phyloP scores from a whole-genome alignment of 768 basidiomycete genomes.

The Lentinula lateritia region DNA sequence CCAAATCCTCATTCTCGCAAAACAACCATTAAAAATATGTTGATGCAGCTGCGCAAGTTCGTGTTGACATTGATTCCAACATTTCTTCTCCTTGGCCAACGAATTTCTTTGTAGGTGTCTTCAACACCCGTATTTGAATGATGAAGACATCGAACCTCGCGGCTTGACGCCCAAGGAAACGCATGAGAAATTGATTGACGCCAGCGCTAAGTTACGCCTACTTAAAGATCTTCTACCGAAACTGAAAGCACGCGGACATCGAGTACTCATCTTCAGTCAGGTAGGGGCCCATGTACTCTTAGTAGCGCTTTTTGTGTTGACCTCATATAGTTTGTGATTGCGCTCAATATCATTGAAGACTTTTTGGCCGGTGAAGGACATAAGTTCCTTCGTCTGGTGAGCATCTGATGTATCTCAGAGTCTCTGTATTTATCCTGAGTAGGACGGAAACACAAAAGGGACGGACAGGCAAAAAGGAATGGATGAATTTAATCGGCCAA shows the following conservation, averaged over 20 bases:
- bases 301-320: neutral
- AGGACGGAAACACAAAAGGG: conserved; percentile 91
- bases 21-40: conserved; percentile 68
- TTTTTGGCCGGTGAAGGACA: conserved; percentile 78
- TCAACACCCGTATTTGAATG: conserved; percentile 89
- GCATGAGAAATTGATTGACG: conserved; percentile 78
- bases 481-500: conserved; percentile 88
- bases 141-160: conserved; percentile 71
- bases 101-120: conserved; percentile 52
- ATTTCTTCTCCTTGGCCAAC: neutral
- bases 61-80: conserved; percentile 17
- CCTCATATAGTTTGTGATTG: conserved; percentile 70
- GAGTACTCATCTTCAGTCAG: conserved; percentile 89
- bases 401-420: neutral
- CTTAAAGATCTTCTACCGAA: conserved; percentile 76
- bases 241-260: conserved; percentile 79
- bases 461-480: conserved; percentile 87
- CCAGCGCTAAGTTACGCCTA: conserved; percentile 80
- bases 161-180: conserved; percentile 50
- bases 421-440: conserved; percentile 6
- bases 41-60: conserved; percentile 87
- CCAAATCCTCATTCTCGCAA: conserved; percentile 31
- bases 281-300: conserved; percentile 31
- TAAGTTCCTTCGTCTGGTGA: conserved; percentile 73
- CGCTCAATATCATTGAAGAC: conserved; percentile 83